A percentile compares a stretch with the other conserved stretches of the same genome.
These are phyloP conservation scores for Eustoma russellianum DNA, from an alignment of 257 asterid species.

Conservation along the genomic window DNA sequence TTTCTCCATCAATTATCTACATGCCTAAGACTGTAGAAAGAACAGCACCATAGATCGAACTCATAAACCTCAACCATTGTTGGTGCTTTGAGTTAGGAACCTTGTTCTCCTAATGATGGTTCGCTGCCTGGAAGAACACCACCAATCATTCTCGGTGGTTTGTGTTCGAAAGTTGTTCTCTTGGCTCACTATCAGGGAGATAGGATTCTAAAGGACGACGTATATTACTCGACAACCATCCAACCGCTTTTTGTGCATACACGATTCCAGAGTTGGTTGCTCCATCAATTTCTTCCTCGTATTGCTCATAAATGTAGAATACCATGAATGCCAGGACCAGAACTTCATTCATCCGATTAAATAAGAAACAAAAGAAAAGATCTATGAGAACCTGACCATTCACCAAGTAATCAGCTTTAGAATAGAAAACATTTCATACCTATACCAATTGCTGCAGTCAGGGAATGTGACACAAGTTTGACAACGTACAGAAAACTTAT, in stretches of 20 bases:
- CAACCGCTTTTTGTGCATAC: not conserved
- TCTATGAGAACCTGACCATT: not conserved
- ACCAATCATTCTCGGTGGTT: slow-evolving; percentile 2
- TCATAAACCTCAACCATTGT: not conserved
- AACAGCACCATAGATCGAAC: not conserved
- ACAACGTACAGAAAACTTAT: slow-evolving; percentile 39
- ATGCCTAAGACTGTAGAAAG: not conserved
- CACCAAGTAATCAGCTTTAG: slow-evolving; percentile 1
- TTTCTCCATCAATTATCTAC: not conserved
- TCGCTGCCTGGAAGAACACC: not conserved
- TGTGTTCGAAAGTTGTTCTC: not conserved
- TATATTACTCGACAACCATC: slow-evolving; percentile 13
- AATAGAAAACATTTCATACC: slow-evolving; percentile 36
- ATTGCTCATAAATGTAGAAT: slow-evolving; percentile 80
- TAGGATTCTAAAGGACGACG: slow-evolving; percentile 5
- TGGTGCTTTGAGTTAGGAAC: slow-evolving; percentile 7
- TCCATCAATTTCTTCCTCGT: slow-evolving; percentile 63
- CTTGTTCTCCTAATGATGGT: not conserved
- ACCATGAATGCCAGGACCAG: slow-evolving; percentile 49
- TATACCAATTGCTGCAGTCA: slow-evolving; percentile 41
- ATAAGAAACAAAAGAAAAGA: slow-evolving; percentile 7
- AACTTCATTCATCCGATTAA: slow-evolving; percentile 40
- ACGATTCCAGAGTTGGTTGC: slow-evolving; percentile 1
- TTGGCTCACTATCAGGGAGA: slow-evolving; percentile 1
- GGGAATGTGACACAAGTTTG: slow-evolving; percentile 51